Evolutionary conservation across 1,284 basidiomycete genomes (phyloP), one percentile per base, ranked within the genome.

Genomic region (Paramarasmius palmivorus): DNA sequence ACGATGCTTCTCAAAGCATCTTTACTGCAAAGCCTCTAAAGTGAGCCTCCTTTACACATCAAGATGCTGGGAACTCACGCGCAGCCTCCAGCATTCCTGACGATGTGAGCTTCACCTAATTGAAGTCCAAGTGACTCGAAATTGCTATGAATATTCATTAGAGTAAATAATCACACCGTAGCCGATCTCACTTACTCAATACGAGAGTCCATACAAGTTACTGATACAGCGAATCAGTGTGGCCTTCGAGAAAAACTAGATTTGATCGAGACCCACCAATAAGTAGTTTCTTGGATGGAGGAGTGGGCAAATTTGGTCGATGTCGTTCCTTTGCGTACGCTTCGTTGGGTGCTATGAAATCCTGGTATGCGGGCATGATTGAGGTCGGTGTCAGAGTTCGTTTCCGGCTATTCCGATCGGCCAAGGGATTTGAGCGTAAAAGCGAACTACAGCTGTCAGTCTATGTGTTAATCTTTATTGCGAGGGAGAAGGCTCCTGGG

Each of bases 141-240:
- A 10, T 46, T 46, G 17, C 25, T 46, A 15, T 20, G 9, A 29
- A 26, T 29, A n/a, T 29, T 42, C 36, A 17, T 48, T 6, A 17
- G 46, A 8, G 17, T 23, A 17, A 7, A 17, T 42, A 14, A n/a
- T 42, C 14, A 12, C 15, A 2, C 15, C n/a, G 2, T 34, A 34
- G 6, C 20, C 34, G 38, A 25, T 14, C n/a, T 20, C 15, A 49
- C 49, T 50, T 26, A 50, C 49, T 50, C 23, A 23, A 50, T 50
- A 4, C 49, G 49, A 5, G 49, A 50, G 29, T 50, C 49, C 49
- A 50, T 50, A 40, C 49, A 50, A 38, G 49, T 50, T 19, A 50
- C 49, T 50, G 42, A 37, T 12, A 19, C 10, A 42, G 19, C 12
- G 1, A 41, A 17, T 32, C 17, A 29, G 38, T 14, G 23, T 17